These are phyloP conservation scores for Botryotinia narcissicola DNA, from an alignment of 2,329 filamentous ascomycete genomes.

Conservation along the genomic window DNA sequence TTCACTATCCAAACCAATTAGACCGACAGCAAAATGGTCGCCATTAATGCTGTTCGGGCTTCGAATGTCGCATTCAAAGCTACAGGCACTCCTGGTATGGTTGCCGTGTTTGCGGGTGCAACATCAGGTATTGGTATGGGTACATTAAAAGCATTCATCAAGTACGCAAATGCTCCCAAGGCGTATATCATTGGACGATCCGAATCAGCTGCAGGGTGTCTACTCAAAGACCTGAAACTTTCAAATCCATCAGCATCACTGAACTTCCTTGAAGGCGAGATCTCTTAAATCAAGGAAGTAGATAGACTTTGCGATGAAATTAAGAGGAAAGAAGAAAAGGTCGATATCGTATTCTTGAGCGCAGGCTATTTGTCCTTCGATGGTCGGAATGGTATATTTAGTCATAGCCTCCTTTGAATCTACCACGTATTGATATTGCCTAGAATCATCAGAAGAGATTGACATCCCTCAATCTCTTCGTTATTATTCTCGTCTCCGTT, in stretches of 20 bases:
- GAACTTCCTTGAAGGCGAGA: slow-evolving; percentile 50
- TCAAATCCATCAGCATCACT: slow-evolving; percentile 47
- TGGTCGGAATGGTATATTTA: slow-evolving; percentile 32
- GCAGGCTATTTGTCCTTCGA: slow-evolving; percentile 41
- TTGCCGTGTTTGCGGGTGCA: slow-evolving; percentile 53
- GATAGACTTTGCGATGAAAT: slow-evolving; percentile 50
- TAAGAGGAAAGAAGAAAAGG: slow-evolving; percentile 42
- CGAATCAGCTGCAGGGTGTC: slow-evolving; percentile 36
- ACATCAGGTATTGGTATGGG: slow-evolving; percentile 55
- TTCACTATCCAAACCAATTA: too few species aligned
- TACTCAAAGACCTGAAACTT: slow-evolving; percentile 42
- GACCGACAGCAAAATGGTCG: slow-evolving; percentile 34
- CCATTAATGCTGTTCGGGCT: slow-evolving; percentile 37
- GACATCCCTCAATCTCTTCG: slow-evolving; percentile 50
- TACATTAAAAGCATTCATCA: slow-evolving; percentile 47
- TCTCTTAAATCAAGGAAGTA: slow-evolving; percentile 50
- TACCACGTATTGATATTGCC: slow-evolving; percentile 18
- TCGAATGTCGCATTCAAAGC: slow-evolving; percentile 42
- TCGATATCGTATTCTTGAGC: slow-evolving; percentile 50
- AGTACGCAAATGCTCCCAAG: slow-evolving; percentile 42
- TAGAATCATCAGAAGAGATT: slow-evolving; percentile 57
- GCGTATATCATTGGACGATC: slow-evolving; percentile 55
- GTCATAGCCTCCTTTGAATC: neutral
- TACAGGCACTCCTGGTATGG: slow-evolving; percentile 39
- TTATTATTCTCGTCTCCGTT: slow-evolving; percentile 58